Percentiles rank a stretch among this genome's conserved stretches.
Conservation (phyloP, 2,329 filamentous ascomycete genomes). For the Endothia cerciana region DNA sequence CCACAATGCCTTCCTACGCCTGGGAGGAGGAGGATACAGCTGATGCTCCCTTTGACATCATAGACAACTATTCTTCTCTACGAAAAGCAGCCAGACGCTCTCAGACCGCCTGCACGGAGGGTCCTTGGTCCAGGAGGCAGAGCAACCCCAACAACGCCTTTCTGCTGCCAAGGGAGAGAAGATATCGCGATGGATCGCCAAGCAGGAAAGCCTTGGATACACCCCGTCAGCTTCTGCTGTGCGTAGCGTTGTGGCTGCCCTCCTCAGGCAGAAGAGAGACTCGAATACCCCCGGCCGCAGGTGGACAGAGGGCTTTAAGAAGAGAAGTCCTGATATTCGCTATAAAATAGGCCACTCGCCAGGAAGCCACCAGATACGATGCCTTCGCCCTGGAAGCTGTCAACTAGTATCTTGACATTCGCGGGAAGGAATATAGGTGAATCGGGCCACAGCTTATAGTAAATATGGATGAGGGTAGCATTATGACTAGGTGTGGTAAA, state of each 20-base stretch:
- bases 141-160: too few species aligned
- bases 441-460: background rate
- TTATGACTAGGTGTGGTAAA: too few species aligned
- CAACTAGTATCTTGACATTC: constrained; percentile 8
- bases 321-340: background rate
- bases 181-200: background rate
- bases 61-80: background rate
- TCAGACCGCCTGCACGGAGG: background rate
- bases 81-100: background rate
- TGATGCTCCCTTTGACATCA: background rate
- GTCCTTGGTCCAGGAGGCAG: too few species aligned
- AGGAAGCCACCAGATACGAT: background rate
- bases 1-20: constrained; percentile 4
- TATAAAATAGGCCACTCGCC: background rate
- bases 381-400: background rate
- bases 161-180: too few species aligned
- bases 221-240: background rate
- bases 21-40: background rate
- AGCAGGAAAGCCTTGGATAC: background rate
- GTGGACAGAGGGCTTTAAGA: background rate
- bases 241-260: background rate
- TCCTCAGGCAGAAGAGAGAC: background rate
- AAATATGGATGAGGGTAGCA: too few species aligned
- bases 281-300: background rate
- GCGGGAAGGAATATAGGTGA: background rate